Conservation (phyloP, 106 monocot genomes). For the Triglochin maritima region DNA sequence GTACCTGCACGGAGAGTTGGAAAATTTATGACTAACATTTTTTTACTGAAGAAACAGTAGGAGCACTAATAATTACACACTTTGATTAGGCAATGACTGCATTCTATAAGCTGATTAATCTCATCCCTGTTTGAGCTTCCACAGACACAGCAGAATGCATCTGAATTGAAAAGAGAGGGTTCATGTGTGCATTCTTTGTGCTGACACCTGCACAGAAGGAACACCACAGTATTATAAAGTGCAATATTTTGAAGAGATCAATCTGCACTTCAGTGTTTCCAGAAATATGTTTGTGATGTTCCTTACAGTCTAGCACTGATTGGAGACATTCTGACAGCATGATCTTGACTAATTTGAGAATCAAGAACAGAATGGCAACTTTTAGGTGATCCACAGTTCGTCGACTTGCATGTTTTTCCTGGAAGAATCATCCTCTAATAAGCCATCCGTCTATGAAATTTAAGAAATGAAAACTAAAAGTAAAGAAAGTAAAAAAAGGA, state of each 20-base stretch:
- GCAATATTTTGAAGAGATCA: not conserved
- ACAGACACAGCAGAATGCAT: conserved; percentile 84
- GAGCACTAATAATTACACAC: conserved; percentile 17
- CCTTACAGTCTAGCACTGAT: conserved; percentile 29
- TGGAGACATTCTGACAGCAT: conserved; percentile 6
- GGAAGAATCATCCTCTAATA: not conserved
- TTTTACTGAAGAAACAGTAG: not conserved
- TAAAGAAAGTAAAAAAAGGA: too few relatives aligned
- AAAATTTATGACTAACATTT: not conserved
- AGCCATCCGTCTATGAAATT: too few relatives aligned
- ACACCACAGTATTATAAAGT: not conserved
- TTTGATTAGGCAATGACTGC: conserved; percentile 52
- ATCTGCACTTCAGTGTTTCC: not conserved
- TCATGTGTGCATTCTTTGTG: conserved; percentile 10
- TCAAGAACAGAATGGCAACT: not conserved
- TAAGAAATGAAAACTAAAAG: too few relatives aligned
- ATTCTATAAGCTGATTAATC: conserved; percentile 46
- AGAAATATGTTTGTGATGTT: not conserved
- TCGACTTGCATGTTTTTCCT: conserved; percentile 1
- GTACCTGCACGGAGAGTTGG: conserved; percentile 46
- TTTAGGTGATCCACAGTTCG: not conserved
- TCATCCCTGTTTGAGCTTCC: conserved; percentile 62
- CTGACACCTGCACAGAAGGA: conserved; percentile 17
- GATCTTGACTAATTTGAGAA: conserved; percentile 5
- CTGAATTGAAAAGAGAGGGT: conserved; percentile 20